These are phyloP conservation scores for Camellia granthamiana DNA, from an alignment of 148 eudicot species.

Conservation along the genomic window DNA sequence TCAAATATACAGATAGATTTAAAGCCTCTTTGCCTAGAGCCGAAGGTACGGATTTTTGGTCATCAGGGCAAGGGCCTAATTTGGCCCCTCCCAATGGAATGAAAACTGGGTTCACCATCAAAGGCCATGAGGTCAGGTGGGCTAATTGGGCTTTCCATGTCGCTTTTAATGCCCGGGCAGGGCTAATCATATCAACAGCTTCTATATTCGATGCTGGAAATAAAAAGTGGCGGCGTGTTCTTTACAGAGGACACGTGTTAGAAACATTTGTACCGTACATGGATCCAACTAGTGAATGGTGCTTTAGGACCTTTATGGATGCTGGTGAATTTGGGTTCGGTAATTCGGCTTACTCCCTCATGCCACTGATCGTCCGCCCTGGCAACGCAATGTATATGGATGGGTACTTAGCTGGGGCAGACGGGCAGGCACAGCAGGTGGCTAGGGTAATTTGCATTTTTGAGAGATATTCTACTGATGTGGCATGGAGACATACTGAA, in stretches of 20 bases:
- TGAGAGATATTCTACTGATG: conserved; percentile 59
- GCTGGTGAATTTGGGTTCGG: conserved; percentile 87
- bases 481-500: conserved; percentile 87
- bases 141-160: conserved; percentile 77
- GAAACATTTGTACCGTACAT: conserved; percentile 91
- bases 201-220: conserved; percentile 42
- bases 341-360: conserved; percentile 50
- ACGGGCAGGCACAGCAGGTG: conserved; percentile 50
- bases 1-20: conserved; percentile 36
- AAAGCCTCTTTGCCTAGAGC: conserved; percentile 52
- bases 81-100: conserved; percentile 22
- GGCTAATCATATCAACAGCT: conserved; percentile 74
- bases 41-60: conserved; percentile 51
- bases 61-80: conserved; percentile 22
- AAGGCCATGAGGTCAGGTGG: conserved; percentile 58
- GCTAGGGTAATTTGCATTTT: conserved; percentile 62
- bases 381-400: conserved; percentile 57
- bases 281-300: conserved; percentile 83
- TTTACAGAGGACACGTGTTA: conserved; percentile 79
- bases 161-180: conserved; percentile 65
- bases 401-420: conserved; percentile 60
- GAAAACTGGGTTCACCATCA: conserved; percentile 26
- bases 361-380: conserved; percentile 62
- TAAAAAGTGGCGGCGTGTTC: conserved; percentile 38
- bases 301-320: conserved; percentile 74